phyloP scores from a whole-genome alignment of 495 filamentous ascomycete species.

The Daldinia caldariorum region DNA sequence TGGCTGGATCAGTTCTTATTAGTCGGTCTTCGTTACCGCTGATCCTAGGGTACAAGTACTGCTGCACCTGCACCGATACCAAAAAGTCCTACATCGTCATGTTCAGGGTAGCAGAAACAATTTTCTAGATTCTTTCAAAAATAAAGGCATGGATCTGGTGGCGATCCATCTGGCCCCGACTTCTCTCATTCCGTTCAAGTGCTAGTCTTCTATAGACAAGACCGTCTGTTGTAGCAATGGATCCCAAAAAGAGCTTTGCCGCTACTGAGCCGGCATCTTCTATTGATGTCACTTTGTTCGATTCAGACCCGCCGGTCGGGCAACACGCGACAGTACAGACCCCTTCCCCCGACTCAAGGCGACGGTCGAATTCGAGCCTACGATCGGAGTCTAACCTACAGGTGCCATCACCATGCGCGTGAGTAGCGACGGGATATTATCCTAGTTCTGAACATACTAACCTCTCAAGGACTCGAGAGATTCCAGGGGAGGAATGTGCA shows the following conservation, averaged over 20 bases:
- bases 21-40: constrained; percentile 47
- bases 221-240: constrained; percentile 37
- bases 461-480: constrained; percentile 53
- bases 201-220: constrained; percentile 36
- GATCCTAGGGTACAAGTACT: constrained; percentile 48
- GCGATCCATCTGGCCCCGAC: constrained; percentile 45
- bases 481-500: constrained; percentile 56
- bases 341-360: constrained; percentile 31
- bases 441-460: constrained; percentile 41
- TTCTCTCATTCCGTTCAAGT: constrained; percentile 42
- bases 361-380: constrained; percentile 40
- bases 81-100: constrained; percentile 52
- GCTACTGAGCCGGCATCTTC: constrained; percentile 42
- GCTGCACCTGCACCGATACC: constrained; percentile 45
- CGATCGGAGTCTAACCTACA: constrained; percentile 36
- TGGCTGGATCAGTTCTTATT: constrained; percentile 44
- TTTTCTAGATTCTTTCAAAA: constrained; percentile 46
- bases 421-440: constrained; percentile 32
- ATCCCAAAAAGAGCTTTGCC: constrained; percentile 43
- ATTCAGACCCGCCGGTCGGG: constrained; percentile 44
- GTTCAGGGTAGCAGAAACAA: constrained; percentile 43
- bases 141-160: constrained; percentile 50
- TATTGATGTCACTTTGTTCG: constrained; percentile 35
- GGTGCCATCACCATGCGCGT: constrained; percentile 48
- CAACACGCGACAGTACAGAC: constrained; percentile 24